phyloP scores from a whole-genome alignment of 495 filamentous ascomycete genomes.

The Aspergillus indologenus region DNA sequence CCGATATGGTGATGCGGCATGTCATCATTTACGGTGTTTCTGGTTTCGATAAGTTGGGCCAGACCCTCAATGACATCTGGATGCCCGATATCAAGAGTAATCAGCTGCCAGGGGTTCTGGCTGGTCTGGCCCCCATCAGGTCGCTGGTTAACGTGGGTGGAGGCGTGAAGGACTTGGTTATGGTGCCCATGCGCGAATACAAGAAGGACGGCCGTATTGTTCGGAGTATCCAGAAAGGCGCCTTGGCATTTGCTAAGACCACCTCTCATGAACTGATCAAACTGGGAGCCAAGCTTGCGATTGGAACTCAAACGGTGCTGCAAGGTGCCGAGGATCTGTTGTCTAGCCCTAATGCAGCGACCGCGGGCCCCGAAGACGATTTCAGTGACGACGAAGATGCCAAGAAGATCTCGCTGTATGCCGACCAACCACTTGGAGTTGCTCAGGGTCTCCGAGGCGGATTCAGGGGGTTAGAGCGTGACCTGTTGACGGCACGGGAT shows the following conservation, averaged over 20 bases:
- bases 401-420: conserved; percentile 82
- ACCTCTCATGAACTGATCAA: conserved; percentile 89
- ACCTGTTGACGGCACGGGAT: conserved; percentile 78
- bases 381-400: conserved; percentile 60
- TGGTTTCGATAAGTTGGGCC: conserved; percentile 83
- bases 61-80: conserved; percentile 93
- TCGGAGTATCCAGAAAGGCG: conserved; percentile 86
- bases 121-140: conserved; percentile 85
- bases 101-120: conserved; percentile 85
- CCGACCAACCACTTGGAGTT: conserved; percentile 86
- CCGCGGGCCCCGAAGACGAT: conserved; percentile 52
- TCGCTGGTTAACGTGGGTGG: conserved; percentile 86
- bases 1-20: conserved; percentile 82
- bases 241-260: conserved; percentile 81
- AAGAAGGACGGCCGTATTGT: conserved; percentile 90
- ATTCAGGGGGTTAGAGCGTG: conserved; percentile 76
- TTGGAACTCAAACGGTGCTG: conserved; percentile 87
- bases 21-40: conserved; percentile 89
- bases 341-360: conserved; percentile 36
- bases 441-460: conserved; percentile 81
- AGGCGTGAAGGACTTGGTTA: conserved; percentile 80
- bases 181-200: conserved; percentile 89
- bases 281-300: conserved; percentile 89
- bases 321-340: conserved; percentile 84
- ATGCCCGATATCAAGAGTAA: conserved; percentile 89